Conservation (phyloP, 495 filamentous ascomycete species). For the Platismatia glauca region DNA sequence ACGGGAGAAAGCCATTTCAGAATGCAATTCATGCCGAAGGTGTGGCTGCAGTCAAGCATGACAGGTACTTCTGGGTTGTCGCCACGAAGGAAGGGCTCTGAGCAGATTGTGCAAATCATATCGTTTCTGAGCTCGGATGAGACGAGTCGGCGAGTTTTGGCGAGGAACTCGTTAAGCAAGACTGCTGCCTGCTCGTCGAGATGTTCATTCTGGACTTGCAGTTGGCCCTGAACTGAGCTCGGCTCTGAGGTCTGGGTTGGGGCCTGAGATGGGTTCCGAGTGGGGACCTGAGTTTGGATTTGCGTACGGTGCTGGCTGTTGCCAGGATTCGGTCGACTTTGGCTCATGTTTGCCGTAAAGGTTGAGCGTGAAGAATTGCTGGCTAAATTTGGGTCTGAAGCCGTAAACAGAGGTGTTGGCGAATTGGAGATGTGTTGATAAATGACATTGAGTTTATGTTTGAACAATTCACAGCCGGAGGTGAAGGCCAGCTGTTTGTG, state of each 20-base stretch:
- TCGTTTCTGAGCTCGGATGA: background rate
- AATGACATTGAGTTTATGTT: too few relatives aligned
- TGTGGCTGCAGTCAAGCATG: conserved; percentile 1
- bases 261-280: background rate
- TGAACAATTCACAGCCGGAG: too few relatives aligned
- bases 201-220: background rate
- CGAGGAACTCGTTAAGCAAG: background rate
- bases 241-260: background rate
- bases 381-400: too few relatives aligned
- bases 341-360: too few relatives aligned
- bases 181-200: background rate
- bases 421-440: too few relatives aligned
- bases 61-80: background rate
- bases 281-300: too few relatives aligned
- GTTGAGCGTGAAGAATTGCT: too few relatives aligned
- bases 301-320: too few relatives aligned
- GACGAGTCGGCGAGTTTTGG: background rate
- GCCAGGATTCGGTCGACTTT: too few relatives aligned
- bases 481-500: too few relatives aligned
- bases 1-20: background rate
- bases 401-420: too few relatives aligned
- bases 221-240: too few relatives aligned
- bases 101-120: background rate
- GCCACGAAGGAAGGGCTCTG: background rate
- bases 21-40: conserved; percentile 10